Base-by-base conservation (phyloP, 192 early-diverging fungal species). In the Bifiguratus adelaidae region DNA sequence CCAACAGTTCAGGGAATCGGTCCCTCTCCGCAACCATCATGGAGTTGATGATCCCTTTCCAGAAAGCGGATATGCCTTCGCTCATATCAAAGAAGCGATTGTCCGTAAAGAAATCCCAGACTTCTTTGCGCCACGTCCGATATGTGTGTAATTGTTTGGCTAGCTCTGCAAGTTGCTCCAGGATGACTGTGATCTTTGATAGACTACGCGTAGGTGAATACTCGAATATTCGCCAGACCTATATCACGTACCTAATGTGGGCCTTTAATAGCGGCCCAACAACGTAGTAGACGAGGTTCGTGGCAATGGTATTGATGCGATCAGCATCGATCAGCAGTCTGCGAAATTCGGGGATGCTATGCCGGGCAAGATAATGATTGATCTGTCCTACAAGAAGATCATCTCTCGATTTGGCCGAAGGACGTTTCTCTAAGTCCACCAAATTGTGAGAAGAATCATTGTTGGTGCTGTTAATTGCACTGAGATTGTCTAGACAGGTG, bases 241-340 rank as follows among this genome's bases (percentile, higher is more conserved):
- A 40, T 7, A 40, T 40, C 7, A 11, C 32, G 44, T 52, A 64
- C 65, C 25, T 52, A 54, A 68, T 63, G 6, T 72, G 69, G 18
- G 72, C 73, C 48, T 81, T 82, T 5, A 93, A 50, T 9, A 64
- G 58, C 19, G 88, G 86, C 0, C 61, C 73, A 20, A 91, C 70
- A 20, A 86, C 72, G 65, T 91, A 89, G 51, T 93, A 88, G 56
- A 89, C 76, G n/a, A 91, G 24, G 50, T 87, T 89, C 11, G 68
- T 71, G 3, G 84, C 42, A 0, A 83, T 47, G 3, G 63, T 60
- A 24, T 79, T 65, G 34, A 83, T 72, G 2, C 76, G 65, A 52
- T 91, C 88, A 40, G 82, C 80, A 50, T 93, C 90, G 5, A 67
- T 71, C 24, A 91, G 49, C 36, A 85, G 56, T n/a, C 63, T 63